Conservation (phyloP, 2,329 filamentous ascomycete genomes). For the Malbranchea zuffiana region DNA sequence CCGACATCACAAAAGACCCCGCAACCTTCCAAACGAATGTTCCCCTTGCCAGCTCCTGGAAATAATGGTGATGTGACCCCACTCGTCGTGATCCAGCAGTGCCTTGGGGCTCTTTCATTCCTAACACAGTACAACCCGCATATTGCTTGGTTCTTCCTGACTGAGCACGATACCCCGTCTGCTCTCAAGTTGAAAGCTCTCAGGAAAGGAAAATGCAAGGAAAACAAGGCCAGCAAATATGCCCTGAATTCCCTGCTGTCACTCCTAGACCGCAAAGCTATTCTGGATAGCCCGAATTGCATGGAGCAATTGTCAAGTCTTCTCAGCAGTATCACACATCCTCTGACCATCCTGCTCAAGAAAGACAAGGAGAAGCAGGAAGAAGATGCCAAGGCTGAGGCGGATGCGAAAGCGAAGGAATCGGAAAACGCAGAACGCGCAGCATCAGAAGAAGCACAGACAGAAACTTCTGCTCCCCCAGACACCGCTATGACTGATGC, state of each 20-base stretch:
- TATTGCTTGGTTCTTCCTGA: slow-evolving; percentile 83
- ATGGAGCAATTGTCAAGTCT: slow-evolving; percentile 89
- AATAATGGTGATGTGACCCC: slow-evolving; percentile 83
- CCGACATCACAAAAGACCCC: slow-evolving; percentile 69
- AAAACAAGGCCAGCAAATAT: slow-evolving; percentile 72
- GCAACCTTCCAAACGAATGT: slow-evolving; percentile 63
- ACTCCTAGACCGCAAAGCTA: slow-evolving; percentile 81
- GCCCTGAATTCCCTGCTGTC: slow-evolving; percentile 84
- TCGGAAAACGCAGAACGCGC: slow-evolving; percentile 20
- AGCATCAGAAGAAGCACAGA: slow-evolving; percentile 12
- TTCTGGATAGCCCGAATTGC: slow-evolving; percentile 92
- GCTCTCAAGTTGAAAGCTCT: slow-evolving; percentile 65
- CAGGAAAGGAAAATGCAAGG: slow-evolving; percentile 81
- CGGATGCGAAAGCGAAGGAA: slow-evolving; percentile 19
- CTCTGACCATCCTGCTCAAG: slow-evolving; percentile 69
- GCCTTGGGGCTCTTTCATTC: slow-evolving; percentile 72
- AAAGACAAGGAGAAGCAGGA: slow-evolving; percentile 65
- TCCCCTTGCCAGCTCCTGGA: slow-evolving; percentile 48
- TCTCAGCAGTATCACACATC: slow-evolving; percentile 77
- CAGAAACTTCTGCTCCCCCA: slow-evolving; percentile 19
- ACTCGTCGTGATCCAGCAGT: slow-evolving; percentile 90
- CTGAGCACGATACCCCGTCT: slow-evolving; percentile 74
- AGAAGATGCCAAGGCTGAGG: slow-evolving; percentile 31
- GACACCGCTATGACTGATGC: slow-evolving; percentile 34
- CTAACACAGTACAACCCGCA: slow-evolving; percentile 76